Base-by-base conservation (phyloP, 768 basidiomycete genomes). In the Russula brevipes region DNA sequence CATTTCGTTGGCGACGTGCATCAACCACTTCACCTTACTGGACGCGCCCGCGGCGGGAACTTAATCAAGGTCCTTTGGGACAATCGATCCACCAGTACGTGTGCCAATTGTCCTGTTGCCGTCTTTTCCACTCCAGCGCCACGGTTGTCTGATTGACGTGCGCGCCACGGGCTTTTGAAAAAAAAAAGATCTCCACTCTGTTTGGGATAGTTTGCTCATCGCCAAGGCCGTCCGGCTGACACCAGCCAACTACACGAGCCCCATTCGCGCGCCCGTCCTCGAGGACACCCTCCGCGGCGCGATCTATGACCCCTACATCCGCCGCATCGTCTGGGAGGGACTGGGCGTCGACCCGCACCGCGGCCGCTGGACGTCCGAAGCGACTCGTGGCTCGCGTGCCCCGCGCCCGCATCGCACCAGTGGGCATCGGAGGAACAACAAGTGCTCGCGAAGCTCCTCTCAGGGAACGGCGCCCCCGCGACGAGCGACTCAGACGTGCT, bases 1-100 rank as follows among this genome's bases (percentile, higher is more conserved):
- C 97, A 99, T 73, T 98, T 93, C 69, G 59, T 97, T 10, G 94
- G 96, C 0, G 96, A 98, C 72, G 79, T 96, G 80, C 96, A 97
- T 70, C 86, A 89, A 82, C 96, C 96, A 5, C 77, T 99, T 57
- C 96, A 99, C 73, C 81, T 99, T 42, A 89, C 89, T 0, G 91
- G 91, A 2, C 79, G 94, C 17, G 85, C 93, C 68, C 81, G 90
- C 36, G 96, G 96, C 5, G 96, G 95, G 1, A 98, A 98, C 70
- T 82, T 82, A 6, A 82, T 80, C 65, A 85, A 85, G 69, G 91
- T 94, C 33, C 70, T 76, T 12, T 97, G 90, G 71, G 88, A 87
- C 61, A 84, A 83, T 0, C 78, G 88, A 35, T 74, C 78, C 54
- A 89, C 85, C 39, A 92, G 91, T 91, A 65, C 66, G 88, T 75